These are phyloP conservation scores for Ceratobasidium sp. DNA, from an alignment of 1,284 basidiomycete genomes.

Conservation along the genomic window DNA sequence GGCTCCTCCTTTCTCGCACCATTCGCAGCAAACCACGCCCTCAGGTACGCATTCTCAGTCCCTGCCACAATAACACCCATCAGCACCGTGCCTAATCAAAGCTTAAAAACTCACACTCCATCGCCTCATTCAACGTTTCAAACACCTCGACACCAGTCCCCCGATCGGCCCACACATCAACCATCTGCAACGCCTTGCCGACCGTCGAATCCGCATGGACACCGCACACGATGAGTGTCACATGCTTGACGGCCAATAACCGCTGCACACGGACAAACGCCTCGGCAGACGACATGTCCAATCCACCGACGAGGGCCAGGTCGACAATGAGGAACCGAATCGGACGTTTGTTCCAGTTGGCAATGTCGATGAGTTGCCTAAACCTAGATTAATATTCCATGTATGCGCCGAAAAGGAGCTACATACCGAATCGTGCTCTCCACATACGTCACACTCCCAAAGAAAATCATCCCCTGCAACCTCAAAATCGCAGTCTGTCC, in stretches of 20 bases:
- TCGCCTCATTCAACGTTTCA: slow-evolving; percentile 86
- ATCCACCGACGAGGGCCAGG: slow-evolving; percentile 85
- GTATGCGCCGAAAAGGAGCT: not conserved
- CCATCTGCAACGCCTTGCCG: slow-evolving; percentile 77
- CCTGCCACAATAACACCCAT: slow-evolving; percentile 61
- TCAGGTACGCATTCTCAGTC: slow-evolving; percentile 90
- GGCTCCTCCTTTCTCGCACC: slow-evolving; percentile 51
- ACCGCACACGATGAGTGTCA: slow-evolving; percentile 92
- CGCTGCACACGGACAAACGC: slow-evolving; percentile 94
- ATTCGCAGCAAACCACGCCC: slow-evolving; percentile 74
- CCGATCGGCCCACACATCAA: slow-evolving; percentile 77
- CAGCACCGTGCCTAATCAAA: not conserved
- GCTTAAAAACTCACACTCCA: slow-evolving; percentile 80
- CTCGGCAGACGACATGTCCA: slow-evolving; percentile 96
- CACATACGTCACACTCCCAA: slow-evolving; percentile 92
- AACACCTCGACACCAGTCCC: slow-evolving; percentile 87
- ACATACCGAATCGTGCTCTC: slow-evolving; percentile 63
- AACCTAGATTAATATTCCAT: slow-evolving; percentile 54
- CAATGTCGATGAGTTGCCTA: slow-evolving; percentile 77
- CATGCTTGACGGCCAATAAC: slow-evolving; percentile 79
- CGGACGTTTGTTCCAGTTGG: slow-evolving; percentile 82
- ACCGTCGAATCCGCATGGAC: slow-evolving; percentile 73
- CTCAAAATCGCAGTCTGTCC: slow-evolving; percentile 92
- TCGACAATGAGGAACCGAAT: slow-evolving; percentile 93
- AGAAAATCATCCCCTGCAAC: slow-evolving; percentile 91